Evolutionary conservation across 2,329 filamentous ascomycete species (phyloP).

Genomic region (Drechslerella coelobrocha): DNA sequence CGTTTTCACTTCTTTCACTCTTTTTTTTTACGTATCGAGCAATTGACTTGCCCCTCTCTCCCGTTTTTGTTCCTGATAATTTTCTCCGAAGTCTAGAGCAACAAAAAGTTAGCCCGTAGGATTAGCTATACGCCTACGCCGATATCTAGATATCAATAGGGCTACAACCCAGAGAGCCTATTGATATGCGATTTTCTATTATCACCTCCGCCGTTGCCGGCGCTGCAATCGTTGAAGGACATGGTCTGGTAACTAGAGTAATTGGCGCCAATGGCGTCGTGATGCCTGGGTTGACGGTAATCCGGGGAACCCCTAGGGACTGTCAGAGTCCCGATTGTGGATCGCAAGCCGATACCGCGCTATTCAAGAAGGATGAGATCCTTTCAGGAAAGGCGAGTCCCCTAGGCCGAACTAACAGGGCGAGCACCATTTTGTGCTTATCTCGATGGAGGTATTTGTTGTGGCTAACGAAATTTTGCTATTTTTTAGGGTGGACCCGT

Average conservation of each 20-base stretch:
- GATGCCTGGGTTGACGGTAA: slow-evolving; percentile 69
- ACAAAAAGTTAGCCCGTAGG: slow-evolving; percentile 7
- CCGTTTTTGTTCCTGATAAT: not conserved
- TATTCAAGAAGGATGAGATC: slow-evolving; percentile 70
- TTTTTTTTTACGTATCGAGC: not conserved
- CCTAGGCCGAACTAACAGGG: slow-evolving; percentile 60
- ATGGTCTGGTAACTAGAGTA: slow-evolving; percentile 66
- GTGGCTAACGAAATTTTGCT: slow-evolving; percentile 57
- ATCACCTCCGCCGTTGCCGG: slow-evolving; percentile 61
- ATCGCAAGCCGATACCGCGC: slow-evolving; percentile 71
- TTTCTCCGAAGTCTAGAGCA: not conserved
- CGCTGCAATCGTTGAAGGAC: slow-evolving; percentile 63
- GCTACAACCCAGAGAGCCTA: too few species aligned
- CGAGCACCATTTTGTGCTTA: not conserved
- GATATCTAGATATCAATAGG: not conserved
- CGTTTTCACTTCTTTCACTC: slow-evolving; percentile 7
- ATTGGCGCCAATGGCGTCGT: slow-evolving; percentile 68
- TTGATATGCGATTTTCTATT: slow-evolving; percentile 63
- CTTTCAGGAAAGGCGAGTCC: slow-evolving; percentile 64
- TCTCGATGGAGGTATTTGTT: not conserved
- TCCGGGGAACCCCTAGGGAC: slow-evolving; percentile 72
- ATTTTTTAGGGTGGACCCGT: slow-evolving; percentile 63
- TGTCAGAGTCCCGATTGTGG: slow-evolving; percentile 69
- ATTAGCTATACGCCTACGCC: not conserved
- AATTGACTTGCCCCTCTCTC: slow-evolving; percentile 20